Base-by-base conservation (phyloP, 768 basidiomycete species). In the Tricholoma matsutake region DNA sequence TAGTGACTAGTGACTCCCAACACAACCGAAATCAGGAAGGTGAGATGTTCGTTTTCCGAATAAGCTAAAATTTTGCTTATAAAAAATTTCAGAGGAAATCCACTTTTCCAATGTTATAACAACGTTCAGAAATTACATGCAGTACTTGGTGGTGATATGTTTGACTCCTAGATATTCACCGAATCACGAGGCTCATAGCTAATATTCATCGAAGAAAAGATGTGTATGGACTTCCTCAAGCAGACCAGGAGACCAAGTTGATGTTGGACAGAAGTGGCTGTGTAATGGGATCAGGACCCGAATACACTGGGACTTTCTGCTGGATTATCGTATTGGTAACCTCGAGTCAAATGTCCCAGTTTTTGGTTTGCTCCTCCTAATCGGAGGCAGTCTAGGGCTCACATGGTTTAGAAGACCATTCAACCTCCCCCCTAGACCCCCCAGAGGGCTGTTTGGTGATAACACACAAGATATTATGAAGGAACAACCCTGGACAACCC, bases 141-240 rank as follows among this genome's bases (percentile, higher is more conserved):
- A 82, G 53, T 87, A 92, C 70, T 85, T 91, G 68, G 91, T 92
- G 71, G 82, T n/a, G 29, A 57, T 20, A 47, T 62, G n/a, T 43
- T 34, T 34, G 14, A 22, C 35, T n/a, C n/a, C n/a, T 18, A 28
- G 45, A 31, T 9, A 43, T 45, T 49, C 28, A 32, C 16, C n/a
- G n/a, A n/a, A 64, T 55, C 20, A 61, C 68, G 51, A 69, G 56
- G 54, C 29, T 60, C 82, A 85, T 68, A 73, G 82, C n/a, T n/a
- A n/a, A n/a, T n/a, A n/a, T n/a, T n/a, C n/a, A n/a, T 35, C 82
- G 95, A 22, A 73, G 94, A 63, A 92, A 92, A 68, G 93, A 94
- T 61, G 79, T 91, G 4, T 88, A 86, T 68, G 83, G 80, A 0
- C 80, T 98, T 2, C 83, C 92, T 0, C 77, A 75, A 39, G 79